Evolutionary conservation across 306 rosid species (phyloP).

Genomic region (Quercus ilex): DNA sequence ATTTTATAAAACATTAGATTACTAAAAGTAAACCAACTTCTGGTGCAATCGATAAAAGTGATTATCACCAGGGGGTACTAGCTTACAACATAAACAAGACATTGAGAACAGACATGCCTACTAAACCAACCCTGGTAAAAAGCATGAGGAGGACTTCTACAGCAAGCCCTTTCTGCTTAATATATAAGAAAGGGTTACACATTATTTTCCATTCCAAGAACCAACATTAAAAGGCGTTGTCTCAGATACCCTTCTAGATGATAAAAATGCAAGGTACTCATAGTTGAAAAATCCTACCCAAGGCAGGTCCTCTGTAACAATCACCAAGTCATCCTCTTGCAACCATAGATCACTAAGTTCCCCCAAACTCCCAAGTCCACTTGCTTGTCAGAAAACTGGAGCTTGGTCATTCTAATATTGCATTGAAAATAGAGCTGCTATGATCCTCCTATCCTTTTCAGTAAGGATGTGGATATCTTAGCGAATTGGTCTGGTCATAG

Average conservation of each 20-base stretch:
- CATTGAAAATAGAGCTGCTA: slow-evolving; percentile 19
- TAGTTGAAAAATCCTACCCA: slow-evolving; percentile 20
- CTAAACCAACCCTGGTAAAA: slow-evolving; percentile 8
- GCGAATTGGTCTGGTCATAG: slow-evolving; percentile 41
- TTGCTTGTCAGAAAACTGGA: slow-evolving; percentile 30
- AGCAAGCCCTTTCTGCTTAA: slow-evolving; percentile 14
- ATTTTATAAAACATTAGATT: slow-evolving; percentile 25
- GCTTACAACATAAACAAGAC: slow-evolving; percentile 16
- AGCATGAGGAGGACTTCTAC: slow-evolving; percentile 8
- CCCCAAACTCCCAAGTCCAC: slow-evolving; percentile 28
- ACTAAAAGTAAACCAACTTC: slow-evolving; percentile 26
- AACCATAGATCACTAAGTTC: slow-evolving; percentile 21
- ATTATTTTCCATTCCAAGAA: slow-evolving; percentile 50
- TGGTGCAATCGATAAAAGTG: slow-evolving; percentile 61
- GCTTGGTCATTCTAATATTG: slow-evolving; percentile 26
- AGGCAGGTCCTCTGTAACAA: slow-evolving; percentile 21
- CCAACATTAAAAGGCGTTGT: slow-evolving; percentile 85
- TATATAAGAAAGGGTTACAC: slow-evolving; percentile 18
- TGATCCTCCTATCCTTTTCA: slow-evolving; percentile 31
- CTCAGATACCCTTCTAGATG: slow-evolving; percentile 43
- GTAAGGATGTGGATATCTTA: slow-evolving; percentile 37
- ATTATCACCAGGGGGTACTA: slow-evolving; percentile 32
- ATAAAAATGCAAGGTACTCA: slow-evolving; percentile 16
- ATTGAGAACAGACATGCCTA: not conserved
- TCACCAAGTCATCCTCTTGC: slow-evolving; percentile 26